Conservation (phyloP, 192 early-diverging fungal species). For the Backusella morwellensis region DNA sequence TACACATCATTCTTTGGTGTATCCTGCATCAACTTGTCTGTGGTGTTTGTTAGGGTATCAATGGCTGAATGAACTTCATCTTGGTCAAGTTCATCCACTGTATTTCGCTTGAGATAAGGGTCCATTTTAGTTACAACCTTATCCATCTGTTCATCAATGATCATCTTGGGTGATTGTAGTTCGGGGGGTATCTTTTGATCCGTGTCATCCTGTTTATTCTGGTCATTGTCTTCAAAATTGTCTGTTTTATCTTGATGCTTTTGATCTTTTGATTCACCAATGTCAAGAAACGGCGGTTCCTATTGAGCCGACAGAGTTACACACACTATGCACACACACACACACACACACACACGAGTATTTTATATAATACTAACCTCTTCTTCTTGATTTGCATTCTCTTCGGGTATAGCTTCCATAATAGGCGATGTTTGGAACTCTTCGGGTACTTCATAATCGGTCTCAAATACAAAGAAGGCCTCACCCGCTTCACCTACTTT, state of each 20-base stretch:
- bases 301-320: neutral
- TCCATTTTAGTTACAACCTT: slow-evolving; percentile 32
- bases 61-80: neutral
- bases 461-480: slow-evolving; percentile 96
- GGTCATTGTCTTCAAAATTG: slow-evolving; percentile 20
- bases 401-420: slow-evolving; percentile 43
- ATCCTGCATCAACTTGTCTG: neutral
- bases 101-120: neutral
- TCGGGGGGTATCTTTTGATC: slow-evolving; percentile 17
- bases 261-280: slow-evolving; percentile 33
- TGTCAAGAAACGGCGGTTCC: slow-evolving; percentile 36
- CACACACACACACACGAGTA: neutral
- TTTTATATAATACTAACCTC: slow-evolving; percentile 7
- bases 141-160: slow-evolving; percentile 35
- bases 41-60: neutral
- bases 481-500: slow-evolving; percentile 97
- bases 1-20: slow-evolving; percentile 14
- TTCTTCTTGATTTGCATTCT: neutral
- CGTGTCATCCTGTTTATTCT: slow-evolving; percentile 4
- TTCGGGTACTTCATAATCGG: slow-evolving; percentile 86
- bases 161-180: slow-evolving; percentile 32
- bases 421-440: slow-evolving; percentile 95
- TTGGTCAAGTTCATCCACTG: neutral
- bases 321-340: too few relatives aligned
- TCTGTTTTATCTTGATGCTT: neutral